These are phyloP conservation scores for Mitragyna speciosa DNA, from an alignment of 257 asterid species.

Conservation along the genomic window DNA sequence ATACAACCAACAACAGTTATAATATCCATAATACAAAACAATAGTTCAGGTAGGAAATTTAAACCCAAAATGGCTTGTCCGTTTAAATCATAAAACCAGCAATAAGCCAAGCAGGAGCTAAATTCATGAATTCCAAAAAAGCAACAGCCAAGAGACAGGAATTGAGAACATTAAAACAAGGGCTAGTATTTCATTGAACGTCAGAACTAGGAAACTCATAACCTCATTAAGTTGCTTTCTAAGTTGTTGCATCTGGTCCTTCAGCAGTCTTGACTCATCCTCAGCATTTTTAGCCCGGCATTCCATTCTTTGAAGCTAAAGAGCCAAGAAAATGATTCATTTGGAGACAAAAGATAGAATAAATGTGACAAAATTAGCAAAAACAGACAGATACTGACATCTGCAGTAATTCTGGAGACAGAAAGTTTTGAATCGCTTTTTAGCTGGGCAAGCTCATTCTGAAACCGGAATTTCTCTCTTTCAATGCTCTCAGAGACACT, in stretches of 20 bases:
- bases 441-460: conserved; percentile 73
- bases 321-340: conserved; percentile 21
- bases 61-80: not conserved
- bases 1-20: not conserved
- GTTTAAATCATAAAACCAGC: not conserved
- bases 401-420: conserved; percentile 64
- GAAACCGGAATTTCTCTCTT: conserved; percentile 70
- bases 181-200: not conserved
- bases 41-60: not conserved
- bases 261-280: conserved; percentile 63
- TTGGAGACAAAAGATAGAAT: conserved; percentile 16
- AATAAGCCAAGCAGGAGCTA: not conserved
- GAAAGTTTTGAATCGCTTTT: conserved; percentile 85
- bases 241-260: conserved; percentile 63
- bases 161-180: not conserved
- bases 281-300: conserved; percentile 81
- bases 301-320: conserved; percentile 86
- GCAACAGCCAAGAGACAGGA: not conserved
- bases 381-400: conserved; percentile 46
- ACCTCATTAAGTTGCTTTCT: conserved; percentile 71
- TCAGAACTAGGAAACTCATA: conserved; percentile 18
- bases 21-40: not conserved
- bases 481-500: conserved; percentile 61
- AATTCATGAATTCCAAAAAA: not conserved
- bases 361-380: not conserved